Base-by-base conservation (phyloP, 164 flowering plant genomes). In the Magnolia officinalis region DNA sequence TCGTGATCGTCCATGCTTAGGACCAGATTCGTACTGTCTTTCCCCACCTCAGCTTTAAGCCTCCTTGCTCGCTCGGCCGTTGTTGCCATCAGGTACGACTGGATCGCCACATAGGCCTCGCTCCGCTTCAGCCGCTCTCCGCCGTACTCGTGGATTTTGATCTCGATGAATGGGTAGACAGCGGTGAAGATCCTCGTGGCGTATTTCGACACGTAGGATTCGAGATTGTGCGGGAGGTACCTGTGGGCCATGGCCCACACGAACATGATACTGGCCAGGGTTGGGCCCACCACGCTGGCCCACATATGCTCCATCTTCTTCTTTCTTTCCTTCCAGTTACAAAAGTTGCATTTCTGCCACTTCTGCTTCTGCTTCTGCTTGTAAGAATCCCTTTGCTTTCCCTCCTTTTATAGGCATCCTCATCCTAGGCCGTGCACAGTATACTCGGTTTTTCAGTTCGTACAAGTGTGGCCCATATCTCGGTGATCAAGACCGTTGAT, bases 1-100 rank as follows among this genome's bases (percentile, higher is more conserved):
- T 91, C 94, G 37, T 85, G 18, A 29, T 89, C 91, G 74, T 88
- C 93, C 86, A 90, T 86, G 82, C 84, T 84, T 26, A 90, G 76
- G 10, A 82, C 80, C 20, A 88, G 71, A 37, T 83, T 82, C 49
- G 20, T 75, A 79, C 81, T 78, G 23, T 84, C 84, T 61, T 79
- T 86, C 0, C 71, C 82, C 75, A 82, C 76, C 74, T 87, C 87
- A 0, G 87, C 90, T 26, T 84, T 89, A 58, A 90, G 92, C 14
- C 88, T 76, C 69, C 84, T 85, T 1, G 90, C 90, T 4, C 66
- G 52, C 66, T 76, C 78, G 7, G 90, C 70, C 0, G 89, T 75
- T 73, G 80, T 84, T 10, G 24, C 51, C 68, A 87, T 81, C 2
- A 90, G 88, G 79, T 92, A 92, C 0, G 89, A 81, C 79, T 90